Percentiles rank a stretch among this genome's conserved stretches.
Evolutionary conservation across 257 asterid genomes (phyloP).

Genomic region (Solanum chiquidenum): DNA sequence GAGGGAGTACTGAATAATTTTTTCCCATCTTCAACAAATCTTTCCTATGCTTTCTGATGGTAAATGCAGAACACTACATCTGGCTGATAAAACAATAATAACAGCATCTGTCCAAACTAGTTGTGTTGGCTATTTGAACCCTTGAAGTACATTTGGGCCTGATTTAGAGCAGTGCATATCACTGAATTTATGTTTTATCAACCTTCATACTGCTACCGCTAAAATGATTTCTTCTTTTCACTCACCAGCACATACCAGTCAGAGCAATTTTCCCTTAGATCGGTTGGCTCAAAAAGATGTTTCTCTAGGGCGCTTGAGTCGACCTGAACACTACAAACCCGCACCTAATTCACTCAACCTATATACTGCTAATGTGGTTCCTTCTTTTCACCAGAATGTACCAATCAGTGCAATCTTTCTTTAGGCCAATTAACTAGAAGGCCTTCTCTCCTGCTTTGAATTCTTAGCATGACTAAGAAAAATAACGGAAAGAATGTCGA

Average conservation of each 20-base stretch:
- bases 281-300: background rate
- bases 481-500: background rate
- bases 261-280: background rate
- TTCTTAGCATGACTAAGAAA: background rate
- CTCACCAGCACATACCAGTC: background rate
- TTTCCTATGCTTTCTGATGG: background rate
- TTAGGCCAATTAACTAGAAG: background rate
- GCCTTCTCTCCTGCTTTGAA: background rate
- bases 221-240: background rate
- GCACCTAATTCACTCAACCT: background rate
- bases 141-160: background rate
- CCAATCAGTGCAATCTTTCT: background rate
- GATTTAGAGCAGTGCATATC: background rate
- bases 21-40: background rate
- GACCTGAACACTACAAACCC: background rate
- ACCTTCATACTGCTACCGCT: background rate
- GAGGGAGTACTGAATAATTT: background rate
- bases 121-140: background rate
- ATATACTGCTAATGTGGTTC: background rate
- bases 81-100: background rate
- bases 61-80: background rate
- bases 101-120: background rate
- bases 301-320: background rate
- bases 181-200: background rate
- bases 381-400: background rate